Conservation (phyloP, 208 protist genomes). For the Leishmania arabica region DNA sequence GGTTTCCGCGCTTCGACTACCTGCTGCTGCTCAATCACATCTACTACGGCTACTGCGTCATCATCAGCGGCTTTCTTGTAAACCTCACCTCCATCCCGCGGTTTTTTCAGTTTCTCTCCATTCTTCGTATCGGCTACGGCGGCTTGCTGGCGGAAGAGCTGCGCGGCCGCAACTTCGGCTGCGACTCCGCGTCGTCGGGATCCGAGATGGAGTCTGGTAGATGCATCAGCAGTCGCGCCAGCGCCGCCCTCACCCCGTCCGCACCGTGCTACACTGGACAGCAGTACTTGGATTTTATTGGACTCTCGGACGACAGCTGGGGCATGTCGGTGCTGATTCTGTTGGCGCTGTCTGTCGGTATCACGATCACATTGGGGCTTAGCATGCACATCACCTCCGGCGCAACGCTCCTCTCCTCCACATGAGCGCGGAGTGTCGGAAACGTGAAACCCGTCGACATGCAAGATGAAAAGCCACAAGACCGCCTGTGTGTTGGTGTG, state of each 20-base stretch:
- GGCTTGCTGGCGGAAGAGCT: conserved; percentile 40
- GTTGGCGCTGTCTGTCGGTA: conserved; percentile 3
- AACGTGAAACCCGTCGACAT: neutral
- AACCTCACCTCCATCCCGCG: conserved; percentile 35
- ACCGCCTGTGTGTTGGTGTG: neutral
- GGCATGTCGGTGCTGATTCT: conserved; percentile 11
- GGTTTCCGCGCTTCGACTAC: conserved; percentile 28
- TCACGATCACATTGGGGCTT: conserved; percentile 18
- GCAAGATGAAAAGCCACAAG: neutral
- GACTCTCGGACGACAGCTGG: conserved; percentile 25
- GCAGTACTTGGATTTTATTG: conserved; percentile 16
- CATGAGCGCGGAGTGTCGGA: neutral
- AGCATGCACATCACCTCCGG: conserved; percentile 26
- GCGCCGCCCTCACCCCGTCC: neutral
- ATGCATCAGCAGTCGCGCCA: neutral
- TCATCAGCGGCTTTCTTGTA: conserved; percentile 54
- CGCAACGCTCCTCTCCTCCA: neutral
- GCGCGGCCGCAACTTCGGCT: conserved; percentile 20
- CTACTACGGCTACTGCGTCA: conserved; percentile 59
- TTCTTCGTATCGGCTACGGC: conserved; percentile 53
- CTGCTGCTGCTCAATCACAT: conserved; percentile 31
- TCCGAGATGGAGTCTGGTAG: neutral
- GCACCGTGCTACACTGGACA: conserved; percentile 10
- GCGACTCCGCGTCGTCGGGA: conserved; percentile 6
- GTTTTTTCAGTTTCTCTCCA: conserved; percentile 38